Evolutionary conservation across 139 green algal species (phyloP), one percentile per base, ranked within the genome.

Genomic region (Tetradesmus lagerheimii): DNA sequence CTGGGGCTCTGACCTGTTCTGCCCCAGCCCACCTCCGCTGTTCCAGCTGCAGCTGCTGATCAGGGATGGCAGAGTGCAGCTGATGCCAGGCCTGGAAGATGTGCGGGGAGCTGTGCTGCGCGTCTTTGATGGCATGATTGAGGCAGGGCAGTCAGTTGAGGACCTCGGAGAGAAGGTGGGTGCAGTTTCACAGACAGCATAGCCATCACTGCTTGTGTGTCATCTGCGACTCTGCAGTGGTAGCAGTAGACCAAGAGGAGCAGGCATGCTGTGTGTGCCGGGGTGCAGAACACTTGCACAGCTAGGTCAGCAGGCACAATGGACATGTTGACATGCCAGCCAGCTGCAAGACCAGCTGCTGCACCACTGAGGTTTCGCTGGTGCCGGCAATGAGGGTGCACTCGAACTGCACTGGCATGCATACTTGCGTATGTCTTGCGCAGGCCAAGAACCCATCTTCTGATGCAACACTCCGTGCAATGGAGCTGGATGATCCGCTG

Each of bases 71-170:
- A 41, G 35, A 11, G 66, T 96, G 5, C 80, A 79, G 37, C 92
- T 95, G 53, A 79, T 91, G 74, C 96, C 95, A 3, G 67, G 80
- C 29, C 91, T 97, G 67, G 88, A 94, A 11, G 92, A 94, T 53
- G 77, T 98, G 50, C 31, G 92, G 64, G 78, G 76, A 0, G 88
- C 53, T 9, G 90, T 95, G 23, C 62, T 97, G n/a, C 5, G 74
- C 0, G 87, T 91, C 15, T 96, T 94, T 85, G 94, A 98, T 80
- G 91, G 93, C 37, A 94, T 97, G 67, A 91, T 96, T 16, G 78
- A 78, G 3, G 89, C 89, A 8, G 87, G 47, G 29, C 34, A 80
- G 39, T 43, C 76, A 29, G 78, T 91, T 15, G 87, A 91, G 64
- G 87, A 91, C 79, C 14, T 91, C 11, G 83, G 83, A 12, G 77